These are phyloP conservation scores for Cladosporium sp. DNA, from an alignment of 2,329 filamentous ascomycete genomes.

Conservation along the genomic window DNA sequence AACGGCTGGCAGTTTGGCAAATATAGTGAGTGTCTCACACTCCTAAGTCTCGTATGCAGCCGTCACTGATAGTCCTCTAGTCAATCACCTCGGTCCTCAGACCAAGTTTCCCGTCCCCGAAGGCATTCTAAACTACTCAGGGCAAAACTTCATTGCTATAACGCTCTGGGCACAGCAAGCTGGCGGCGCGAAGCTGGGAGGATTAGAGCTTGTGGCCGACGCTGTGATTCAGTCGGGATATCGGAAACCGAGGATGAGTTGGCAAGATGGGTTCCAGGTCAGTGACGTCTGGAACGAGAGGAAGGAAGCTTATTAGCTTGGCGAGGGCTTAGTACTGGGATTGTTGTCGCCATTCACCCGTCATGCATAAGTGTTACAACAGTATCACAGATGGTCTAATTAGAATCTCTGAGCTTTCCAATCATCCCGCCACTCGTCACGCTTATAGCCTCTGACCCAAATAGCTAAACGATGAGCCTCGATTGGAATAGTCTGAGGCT, in stretches of 20 bases:
- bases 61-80: slow-evolving; percentile 8
- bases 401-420: too few species aligned
- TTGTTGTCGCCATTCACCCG: too few species aligned
- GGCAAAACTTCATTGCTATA: slow-evolving; percentile 62
- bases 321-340: too few species aligned
- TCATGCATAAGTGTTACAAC: too few species aligned
- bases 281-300: neutral
- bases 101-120: slow-evolving; percentile 64
- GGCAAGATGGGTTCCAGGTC: neutral
- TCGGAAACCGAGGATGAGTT: slow-evolving; percentile 5
- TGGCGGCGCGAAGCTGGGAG: slow-evolving; percentile 51
- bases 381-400: too few species aligned
- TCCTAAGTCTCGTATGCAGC: too few species aligned
- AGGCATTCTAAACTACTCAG: slow-evolving; percentile 64
- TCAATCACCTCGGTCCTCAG: slow-evolving; percentile 66
- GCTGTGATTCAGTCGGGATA: slow-evolving; percentile 48
- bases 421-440: too few species aligned
- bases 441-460: too few species aligned
- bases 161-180: slow-evolving; percentile 61
- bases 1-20: slow-evolving; percentile 74
- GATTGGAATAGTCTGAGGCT: too few species aligned
- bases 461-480: too few species aligned
- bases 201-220: slow-evolving; percentile 48
- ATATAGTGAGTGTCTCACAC: slow-evolving; percentile 32
- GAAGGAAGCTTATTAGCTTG: slow-evolving; percentile 2